Conservation (phyloP, 805 yeast species). For the Yarrowia yakushimensis region DNA sequence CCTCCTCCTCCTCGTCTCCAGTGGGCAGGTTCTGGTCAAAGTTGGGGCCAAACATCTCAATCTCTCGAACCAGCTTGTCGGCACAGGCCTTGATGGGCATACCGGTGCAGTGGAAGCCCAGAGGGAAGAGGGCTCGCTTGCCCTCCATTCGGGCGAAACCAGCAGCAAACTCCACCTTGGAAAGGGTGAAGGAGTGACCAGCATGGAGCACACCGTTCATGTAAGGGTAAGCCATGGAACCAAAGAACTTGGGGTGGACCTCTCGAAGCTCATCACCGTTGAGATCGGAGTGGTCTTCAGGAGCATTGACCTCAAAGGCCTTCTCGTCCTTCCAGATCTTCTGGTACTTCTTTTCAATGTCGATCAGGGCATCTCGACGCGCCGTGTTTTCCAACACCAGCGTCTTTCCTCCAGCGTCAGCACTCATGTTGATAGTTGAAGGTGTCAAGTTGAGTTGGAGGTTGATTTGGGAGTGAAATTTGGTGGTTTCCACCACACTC, state of each 20-base stretch:
- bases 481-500: background rate
- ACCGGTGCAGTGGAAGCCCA: constrained; percentile 99
- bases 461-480: background rate
- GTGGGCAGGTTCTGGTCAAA: constrained; percentile 52
- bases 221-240: constrained; percentile 97
- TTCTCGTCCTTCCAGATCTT: constrained; percentile 82
- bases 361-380: constrained; percentile 91
- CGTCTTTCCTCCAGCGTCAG: constrained; percentile 20
- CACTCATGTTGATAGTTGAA: background rate
- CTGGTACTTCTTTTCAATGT: constrained; percentile 84
- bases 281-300: constrained; percentile 63
- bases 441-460: background rate
- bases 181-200: constrained; percentile 93
- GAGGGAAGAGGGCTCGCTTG: constrained; percentile 85
- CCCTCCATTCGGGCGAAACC: constrained; percentile 96
- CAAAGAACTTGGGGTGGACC: constrained; percentile 79
- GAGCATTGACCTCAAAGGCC: constrained; percentile 84
- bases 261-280: constrained; percentile 68
- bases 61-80: constrained; percentile 88
- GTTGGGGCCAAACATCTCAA: constrained; percentile 83
- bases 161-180: constrained; percentile 86
- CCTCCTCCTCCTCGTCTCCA: constrained; percentile 37
- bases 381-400: constrained; percentile 47
- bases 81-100: constrained; percentile 96
- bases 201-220: constrained; percentile 99